Base-by-base conservation (phyloP, 257 asterid species). In the Ophiorrhiza pumila region DNA sequence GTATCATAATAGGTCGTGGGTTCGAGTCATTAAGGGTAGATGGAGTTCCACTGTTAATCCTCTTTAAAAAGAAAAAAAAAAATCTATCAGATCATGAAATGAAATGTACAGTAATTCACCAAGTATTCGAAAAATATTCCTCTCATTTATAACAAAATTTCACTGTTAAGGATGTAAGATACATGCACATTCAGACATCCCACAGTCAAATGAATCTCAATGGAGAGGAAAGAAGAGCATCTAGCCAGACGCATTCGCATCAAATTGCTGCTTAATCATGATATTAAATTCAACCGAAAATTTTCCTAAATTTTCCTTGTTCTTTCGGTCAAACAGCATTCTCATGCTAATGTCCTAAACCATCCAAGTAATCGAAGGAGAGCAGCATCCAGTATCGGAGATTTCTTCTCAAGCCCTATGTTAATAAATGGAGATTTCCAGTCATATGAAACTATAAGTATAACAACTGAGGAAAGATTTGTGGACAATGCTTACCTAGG, bases 351-450 rank as follows among this genome's bases (percentile, higher is more conserved):
- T 57, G 93, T 86, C 86, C 98, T 86, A 17, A 90, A 86, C 97
- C 97, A 95, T 79, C 89, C 91, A 58, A 95, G 99, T 53, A 95
- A 81, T 71, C 79, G 69, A 65, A 93, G 97, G 73, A 89, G 90
- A 75, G 81, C 96, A 15, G 85, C 73, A 80, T 95, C 98, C 76
- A 92, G 84, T 41, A 86, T 80, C 0, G 85, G 85, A 68, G 78
- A 87, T 82, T 86, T 95, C 90, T 80, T 86, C 85, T 90, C 98
- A 53, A 85, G 81, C 76, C 97, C 99, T 92, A 80, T 39, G 61
- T 52, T 39, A 80, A 49, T 20, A 18, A 55, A 73, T 23, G 42
- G 67, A 63, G 22, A 65, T 31, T 25, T 11, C 23, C 61, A 47
- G 69, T 76, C 45, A 47, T 72, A 46, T 18, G 45, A 73, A 79